A percentile compares a stretch with the other conserved stretches of the same genome.
Conservation (phyloP, 73 alveolate species). For the Paramecium sonneborni region DNA sequence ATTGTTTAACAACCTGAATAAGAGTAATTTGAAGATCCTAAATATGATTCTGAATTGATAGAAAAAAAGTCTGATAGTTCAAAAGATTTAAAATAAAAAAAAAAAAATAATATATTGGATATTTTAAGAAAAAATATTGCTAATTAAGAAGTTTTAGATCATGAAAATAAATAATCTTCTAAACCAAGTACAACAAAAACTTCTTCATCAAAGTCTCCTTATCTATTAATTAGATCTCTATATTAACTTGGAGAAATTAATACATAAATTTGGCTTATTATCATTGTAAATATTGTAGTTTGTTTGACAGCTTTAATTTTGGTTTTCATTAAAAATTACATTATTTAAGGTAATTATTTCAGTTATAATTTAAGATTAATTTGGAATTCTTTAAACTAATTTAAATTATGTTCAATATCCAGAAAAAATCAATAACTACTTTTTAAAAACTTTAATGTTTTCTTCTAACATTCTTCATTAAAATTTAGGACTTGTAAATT, state of each 20-base stretch:
- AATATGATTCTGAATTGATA: slow-evolving; percentile 13
- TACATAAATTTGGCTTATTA: background rate
- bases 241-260: background rate
- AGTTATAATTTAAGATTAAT: background rate
- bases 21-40: background rate
- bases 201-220: slow-evolving; percentile 9
- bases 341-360: background rate
- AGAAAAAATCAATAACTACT: slow-evolving; percentile 1
- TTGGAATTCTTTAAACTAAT: background rate
- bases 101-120: background rate
- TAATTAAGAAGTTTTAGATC: background rate
- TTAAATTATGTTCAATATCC: slow-evolving; percentile 4
- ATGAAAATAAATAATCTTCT: background rate
- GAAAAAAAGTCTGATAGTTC: slow-evolving; percentile 40
- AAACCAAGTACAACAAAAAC: background rate
- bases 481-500: background rate
- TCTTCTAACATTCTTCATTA: background rate
- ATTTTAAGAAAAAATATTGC: background rate
- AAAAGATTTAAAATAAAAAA: background rate
- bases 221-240: slow-evolving; percentile 8
- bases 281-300: background rate
- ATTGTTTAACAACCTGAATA: background rate
- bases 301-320: background rate
- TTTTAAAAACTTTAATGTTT: background rate
- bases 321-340: background rate